phyloP scores from a whole-genome alignment of 2,329 filamentous ascomycete species.

The Intubia oerlemansii region DNA sequence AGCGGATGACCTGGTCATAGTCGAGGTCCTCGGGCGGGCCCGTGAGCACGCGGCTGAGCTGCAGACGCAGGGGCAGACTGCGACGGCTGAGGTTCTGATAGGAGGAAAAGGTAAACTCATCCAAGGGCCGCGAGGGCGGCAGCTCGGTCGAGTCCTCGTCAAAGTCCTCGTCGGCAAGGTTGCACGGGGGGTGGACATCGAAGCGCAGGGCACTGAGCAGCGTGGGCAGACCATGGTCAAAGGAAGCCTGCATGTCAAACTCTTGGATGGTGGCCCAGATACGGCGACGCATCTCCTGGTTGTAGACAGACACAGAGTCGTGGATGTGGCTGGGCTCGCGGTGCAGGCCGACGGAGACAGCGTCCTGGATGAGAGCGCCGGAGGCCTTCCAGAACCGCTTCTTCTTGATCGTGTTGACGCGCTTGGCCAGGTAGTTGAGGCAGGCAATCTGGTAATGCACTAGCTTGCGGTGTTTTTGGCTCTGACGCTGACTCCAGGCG shows the following conservation, averaged over 20 bases:
- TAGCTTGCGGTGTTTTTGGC: conserved; percentile 37
- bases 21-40: conserved; percentile 32
- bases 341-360: conserved; percentile 35
- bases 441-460: conserved; percentile 40
- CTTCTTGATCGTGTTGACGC: conserved; percentile 40
- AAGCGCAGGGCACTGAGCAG: conserved; percentile 34
- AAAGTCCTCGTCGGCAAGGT: conserved; percentile 31
- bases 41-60: conserved; percentile 33
- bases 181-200: conserved; percentile 31
- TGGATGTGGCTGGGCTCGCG: conserved; percentile 34
- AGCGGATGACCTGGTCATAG: conserved; percentile 39
- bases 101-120: conserved; percentile 35
- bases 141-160: conserved; percentile 24
- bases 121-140: conserved; percentile 26
- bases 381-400: conserved; percentile 40
- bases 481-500: conserved; percentile 30
- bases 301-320: conserved; percentile 33
- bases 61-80: conserved; percentile 31
- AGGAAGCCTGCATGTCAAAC: conserved; percentile 39
- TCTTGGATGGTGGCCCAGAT: conserved; percentile 41
- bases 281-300: conserved; percentile 38
- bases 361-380: conserved; percentile 33
- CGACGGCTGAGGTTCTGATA: conserved; percentile 36
- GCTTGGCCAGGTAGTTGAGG: conserved; percentile 36
- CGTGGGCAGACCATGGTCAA: conserved; percentile 37